Evolutionary conservation across 495 filamentous ascomycete genomes (phyloP).

Genomic region (Hapsidospora chrysogenum): DNA sequence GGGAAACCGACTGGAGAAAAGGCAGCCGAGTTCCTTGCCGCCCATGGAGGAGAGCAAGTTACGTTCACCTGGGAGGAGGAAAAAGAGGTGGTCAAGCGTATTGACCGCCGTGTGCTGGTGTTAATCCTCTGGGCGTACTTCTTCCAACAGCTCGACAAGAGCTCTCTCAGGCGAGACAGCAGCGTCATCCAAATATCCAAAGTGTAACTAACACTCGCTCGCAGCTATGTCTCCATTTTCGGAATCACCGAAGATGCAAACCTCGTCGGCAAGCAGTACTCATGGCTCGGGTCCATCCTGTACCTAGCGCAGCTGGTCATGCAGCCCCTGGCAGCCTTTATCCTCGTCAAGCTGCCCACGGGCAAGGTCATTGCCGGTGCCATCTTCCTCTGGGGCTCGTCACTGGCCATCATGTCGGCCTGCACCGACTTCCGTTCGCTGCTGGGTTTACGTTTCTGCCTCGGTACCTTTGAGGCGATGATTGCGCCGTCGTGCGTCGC

Average conservation of each 20-base stretch:
- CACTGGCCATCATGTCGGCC: constrained; percentile 19
- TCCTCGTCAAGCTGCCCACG: constrained; percentile 32
- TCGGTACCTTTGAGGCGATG: constrained; percentile 25
- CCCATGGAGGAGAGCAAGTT: no score
- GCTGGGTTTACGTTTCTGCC: constrained; percentile 22
- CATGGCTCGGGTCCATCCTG: constrained; percentile 26
- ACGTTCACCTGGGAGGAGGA: no score
- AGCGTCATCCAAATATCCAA: no score
- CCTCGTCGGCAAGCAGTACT: constrained; percentile 29
- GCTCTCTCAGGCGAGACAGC: constrained; percentile 27
- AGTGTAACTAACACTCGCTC: no score
- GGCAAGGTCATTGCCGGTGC: constrained; percentile 25
- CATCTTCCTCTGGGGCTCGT: constrained; percentile 22
- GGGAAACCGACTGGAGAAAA: no score
- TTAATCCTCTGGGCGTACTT: constrained; percentile 34
- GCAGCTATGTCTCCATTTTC: constrained; percentile 38
- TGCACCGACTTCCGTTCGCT: constrained; percentile 27
- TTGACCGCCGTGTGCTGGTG: constrained; percentile 31
- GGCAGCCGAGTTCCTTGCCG: no score
- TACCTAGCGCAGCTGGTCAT: constrained; percentile 28
- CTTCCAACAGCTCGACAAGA: constrained; percentile 38
- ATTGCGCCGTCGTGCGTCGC: constrained; percentile 31
- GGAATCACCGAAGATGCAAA: constrained; percentile 32
- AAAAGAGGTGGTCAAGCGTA: no score
- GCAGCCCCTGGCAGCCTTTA: constrained; percentile 24